phyloP scores from a whole-genome alignment of 805 yeast species.

The Cephaloascus albidus region DNA sequence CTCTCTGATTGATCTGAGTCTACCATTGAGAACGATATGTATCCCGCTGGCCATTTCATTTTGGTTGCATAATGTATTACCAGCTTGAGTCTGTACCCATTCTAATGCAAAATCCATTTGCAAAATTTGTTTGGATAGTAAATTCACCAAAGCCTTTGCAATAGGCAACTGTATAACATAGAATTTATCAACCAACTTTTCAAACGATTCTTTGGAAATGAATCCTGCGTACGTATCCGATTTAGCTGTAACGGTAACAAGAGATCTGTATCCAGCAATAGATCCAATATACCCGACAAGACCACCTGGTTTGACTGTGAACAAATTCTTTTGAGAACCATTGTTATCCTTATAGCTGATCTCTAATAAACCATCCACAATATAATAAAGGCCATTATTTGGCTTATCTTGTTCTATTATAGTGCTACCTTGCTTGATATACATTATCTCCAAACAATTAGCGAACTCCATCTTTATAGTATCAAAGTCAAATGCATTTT shows the following conservation, averaged over 20 bases:
- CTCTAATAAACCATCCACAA: slow-evolving; percentile 70
- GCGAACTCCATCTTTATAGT: slow-evolving; percentile 50
- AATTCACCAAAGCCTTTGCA: slow-evolving; percentile 62
- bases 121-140: slow-evolving; percentile 57
- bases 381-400: slow-evolving; percentile 70
- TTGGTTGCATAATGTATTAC: slow-evolving; percentile 68
- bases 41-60: slow-evolving; percentile 88
- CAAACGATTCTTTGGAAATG: slow-evolving; percentile 53
- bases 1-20: slow-evolving; percentile 55
- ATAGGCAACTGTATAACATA: slow-evolving; percentile 70
- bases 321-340: slow-evolving; percentile 31
- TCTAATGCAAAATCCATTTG: slow-evolving; percentile 87
- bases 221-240: slow-evolving; percentile 62
- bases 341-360: slow-evolving; percentile 30
- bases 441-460: slow-evolving; percentile 46
- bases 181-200: slow-evolving; percentile 61
- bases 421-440: slow-evolving; percentile 40
- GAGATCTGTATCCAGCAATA: slow-evolving; percentile 68
- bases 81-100: slow-evolving; percentile 90
- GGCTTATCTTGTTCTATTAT: slow-evolving; percentile 57
- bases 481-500: slow-evolving; percentile 28
- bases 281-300: slow-evolving; percentile 84
- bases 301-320: slow-evolving; percentile 66
- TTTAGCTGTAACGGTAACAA: slow-evolving; percentile 59
- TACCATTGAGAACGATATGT: slow-evolving; percentile 81